Conservation (phyloP, 371 early-diverging fungal genomes). For the Saksenaea oblongispora region DNA sequence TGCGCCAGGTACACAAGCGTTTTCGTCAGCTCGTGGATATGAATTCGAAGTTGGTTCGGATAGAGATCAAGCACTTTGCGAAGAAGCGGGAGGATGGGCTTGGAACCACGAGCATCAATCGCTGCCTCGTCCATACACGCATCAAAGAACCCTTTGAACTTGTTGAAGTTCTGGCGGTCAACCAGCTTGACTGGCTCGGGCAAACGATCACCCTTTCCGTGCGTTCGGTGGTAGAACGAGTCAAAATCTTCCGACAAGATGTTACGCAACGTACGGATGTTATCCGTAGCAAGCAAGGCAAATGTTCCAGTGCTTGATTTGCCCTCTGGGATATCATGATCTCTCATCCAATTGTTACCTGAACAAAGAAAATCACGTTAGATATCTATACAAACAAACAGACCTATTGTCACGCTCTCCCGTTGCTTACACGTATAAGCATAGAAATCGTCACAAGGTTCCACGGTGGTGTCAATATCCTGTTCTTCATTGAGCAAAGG, state of each 20-base stretch:
- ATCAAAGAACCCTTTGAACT: slow-evolving; percentile 46
- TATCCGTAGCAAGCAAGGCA: slow-evolving; percentile 33
- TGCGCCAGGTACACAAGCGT: slow-evolving; percentile 11
- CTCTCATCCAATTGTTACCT: slow-evolving; percentile 51
- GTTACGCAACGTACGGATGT: slow-evolving; percentile 64
- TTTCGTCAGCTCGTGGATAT: slow-evolving; percentile 12
- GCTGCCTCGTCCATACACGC: slow-evolving; percentile 60
- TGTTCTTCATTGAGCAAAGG: neutral
- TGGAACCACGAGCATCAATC: slow-evolving; percentile 47
- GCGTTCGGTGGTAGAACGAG: slow-evolving; percentile 25
- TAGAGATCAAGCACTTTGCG: slow-evolving; percentile 29
- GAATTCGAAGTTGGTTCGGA: neutral
- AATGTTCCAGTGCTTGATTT: slow-evolving; percentile 46
- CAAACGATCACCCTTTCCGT: slow-evolving; percentile 9
- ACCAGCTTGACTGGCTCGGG: slow-evolving; percentile 38
- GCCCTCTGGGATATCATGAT: slow-evolving; percentile 53
- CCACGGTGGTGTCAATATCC: slow-evolving; percentile 40
- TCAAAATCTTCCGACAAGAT: slow-evolving; percentile 45
- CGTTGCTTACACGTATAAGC: slow-evolving; percentile 54
- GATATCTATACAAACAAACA: slow-evolving; percentile 7
- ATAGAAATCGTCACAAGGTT: slow-evolving; percentile 56
- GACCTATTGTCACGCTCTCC: neutral
- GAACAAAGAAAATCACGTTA: slow-evolving; percentile 1
- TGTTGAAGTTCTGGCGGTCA: slow-evolving; percentile 52
- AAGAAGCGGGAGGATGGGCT: slow-evolving; percentile 48